Evolutionary conservation across 2,329 filamentous ascomycete genomes (phyloP).

Genomic region (Fusarium nelsonii): DNA sequence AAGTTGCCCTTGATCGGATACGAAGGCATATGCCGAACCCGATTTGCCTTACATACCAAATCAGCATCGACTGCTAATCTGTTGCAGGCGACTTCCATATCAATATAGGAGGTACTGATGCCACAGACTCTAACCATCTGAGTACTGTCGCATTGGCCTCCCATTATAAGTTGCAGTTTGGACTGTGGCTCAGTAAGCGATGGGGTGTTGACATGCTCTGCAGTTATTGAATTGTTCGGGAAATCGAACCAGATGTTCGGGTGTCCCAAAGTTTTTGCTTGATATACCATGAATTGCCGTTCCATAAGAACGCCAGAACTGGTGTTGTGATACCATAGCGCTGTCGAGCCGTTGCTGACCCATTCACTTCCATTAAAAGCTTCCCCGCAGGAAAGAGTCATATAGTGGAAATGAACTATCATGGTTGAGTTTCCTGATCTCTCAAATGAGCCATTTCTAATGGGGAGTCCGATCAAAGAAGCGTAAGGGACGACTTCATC

Average conservation of each 20-base stretch:
- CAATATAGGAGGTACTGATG: slow-evolving; percentile 2
- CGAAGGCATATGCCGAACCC: not conserved
- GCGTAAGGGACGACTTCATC: slow-evolving; percentile 5
- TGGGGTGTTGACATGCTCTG: too few species aligned
- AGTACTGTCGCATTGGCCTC: not conserved
- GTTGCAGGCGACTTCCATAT: not conserved
- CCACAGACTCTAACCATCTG: not conserved
- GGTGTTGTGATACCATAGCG: not conserved
- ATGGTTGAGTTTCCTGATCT: slow-evolving; percentile 13
- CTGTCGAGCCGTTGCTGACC: not conserved
- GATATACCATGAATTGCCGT: too few species aligned
- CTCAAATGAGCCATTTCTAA: not conserved
- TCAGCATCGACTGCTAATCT: not conserved
- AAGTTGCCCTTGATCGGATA: not conserved
- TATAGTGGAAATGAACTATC: not conserved
- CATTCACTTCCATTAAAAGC: not conserved
- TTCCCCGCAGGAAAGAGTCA: not conserved
- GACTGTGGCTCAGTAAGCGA: not conserved
- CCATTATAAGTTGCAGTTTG: slow-evolving; percentile 3
- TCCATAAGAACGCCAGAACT: not conserved
- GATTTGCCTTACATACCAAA: not conserved
- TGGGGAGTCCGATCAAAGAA: not conserved
- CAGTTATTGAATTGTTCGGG: not conserved
- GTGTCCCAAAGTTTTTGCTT: too few species aligned
- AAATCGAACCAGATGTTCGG: not conserved